Evolutionary conservation across 1,284 basidiomycete species (phyloP).

Genomic region (Athelia psychrophila): DNA sequence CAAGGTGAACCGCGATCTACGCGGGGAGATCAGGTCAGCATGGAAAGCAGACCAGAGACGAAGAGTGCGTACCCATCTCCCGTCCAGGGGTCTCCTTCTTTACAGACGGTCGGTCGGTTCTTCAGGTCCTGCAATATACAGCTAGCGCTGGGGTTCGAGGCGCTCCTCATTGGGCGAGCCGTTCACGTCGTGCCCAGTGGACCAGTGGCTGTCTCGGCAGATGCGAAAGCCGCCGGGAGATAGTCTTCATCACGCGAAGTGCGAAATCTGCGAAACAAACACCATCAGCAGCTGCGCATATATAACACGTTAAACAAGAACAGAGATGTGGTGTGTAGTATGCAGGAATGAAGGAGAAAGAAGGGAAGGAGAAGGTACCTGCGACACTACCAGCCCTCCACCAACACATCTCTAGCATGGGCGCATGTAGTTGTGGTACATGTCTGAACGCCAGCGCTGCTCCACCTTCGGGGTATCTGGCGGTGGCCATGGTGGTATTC

Average conservation of each 20-base stretch:
- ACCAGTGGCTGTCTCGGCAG: conserved; percentile 64
- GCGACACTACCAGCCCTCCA: too few species aligned
- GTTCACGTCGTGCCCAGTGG: conserved; percentile 52
- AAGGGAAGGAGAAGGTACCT: conserved; percentile 57
- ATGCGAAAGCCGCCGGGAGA: conserved; percentile 57
- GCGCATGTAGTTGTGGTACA: too few species aligned
- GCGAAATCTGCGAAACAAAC: conserved; percentile 56
- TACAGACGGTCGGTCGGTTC: conserved; percentile 51
- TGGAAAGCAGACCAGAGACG: background rate
- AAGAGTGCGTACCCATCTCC: conserved; percentile 40
- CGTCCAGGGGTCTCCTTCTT: conserved; percentile 61
- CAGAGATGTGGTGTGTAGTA: conserved; percentile 48
- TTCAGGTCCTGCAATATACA: conserved; percentile 44
- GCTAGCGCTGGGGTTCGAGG: conserved; percentile 59
- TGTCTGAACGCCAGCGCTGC: conserved; percentile 62
- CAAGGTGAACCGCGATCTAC: conserved; percentile 53
- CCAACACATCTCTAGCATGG: too few species aligned
- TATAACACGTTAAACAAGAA: conserved; percentile 67
- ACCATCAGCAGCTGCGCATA: conserved; percentile 60
- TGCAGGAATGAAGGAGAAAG: conserved; percentile 50
- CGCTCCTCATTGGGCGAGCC: conserved; percentile 56
- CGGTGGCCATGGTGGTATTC: conserved; percentile 57
- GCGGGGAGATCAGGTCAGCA: background rate
- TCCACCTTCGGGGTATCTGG: conserved; percentile 48
- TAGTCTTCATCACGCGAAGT: conserved; percentile 56